phyloP scores from a whole-genome alignment of 2,329 filamentous ascomycete genomes.

The Colletotrichum sp. region DNA sequence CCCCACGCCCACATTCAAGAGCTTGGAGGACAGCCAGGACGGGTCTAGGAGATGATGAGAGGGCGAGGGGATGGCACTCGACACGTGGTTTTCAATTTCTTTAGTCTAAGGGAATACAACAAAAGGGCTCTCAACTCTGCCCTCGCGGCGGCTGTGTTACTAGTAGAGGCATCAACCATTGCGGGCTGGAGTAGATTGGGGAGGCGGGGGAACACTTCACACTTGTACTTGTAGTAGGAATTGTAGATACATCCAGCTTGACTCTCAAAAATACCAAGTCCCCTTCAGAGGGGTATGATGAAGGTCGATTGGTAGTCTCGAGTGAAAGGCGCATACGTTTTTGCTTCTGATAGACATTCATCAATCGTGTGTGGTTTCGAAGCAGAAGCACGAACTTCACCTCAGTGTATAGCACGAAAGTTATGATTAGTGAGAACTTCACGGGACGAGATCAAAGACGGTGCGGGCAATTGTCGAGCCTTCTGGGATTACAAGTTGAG shows the following conservation, averaged over 20 bases:
- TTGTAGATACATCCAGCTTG: constrained; percentile 17
- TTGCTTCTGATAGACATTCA: neutral
- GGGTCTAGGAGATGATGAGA: constrained; percentile 25
- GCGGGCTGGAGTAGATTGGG: constrained; percentile 13
- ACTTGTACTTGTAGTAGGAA: constrained; percentile 17
- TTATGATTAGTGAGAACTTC: too few relatives aligned
- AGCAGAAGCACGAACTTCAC: neutral
- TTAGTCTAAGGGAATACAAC: neutral
- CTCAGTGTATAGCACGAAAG: neutral
- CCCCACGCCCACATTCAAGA: constrained; percentile 34
- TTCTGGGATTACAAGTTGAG: neutral
- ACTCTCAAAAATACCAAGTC: neutral
- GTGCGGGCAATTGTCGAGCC: neutral
- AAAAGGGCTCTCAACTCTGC: constrained; percentile 18
- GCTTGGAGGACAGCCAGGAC: neutral
- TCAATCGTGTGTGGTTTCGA: neutral
- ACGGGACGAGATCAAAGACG: neutral
- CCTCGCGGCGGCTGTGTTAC: constrained; percentile 10
- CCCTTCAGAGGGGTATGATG: neutral
- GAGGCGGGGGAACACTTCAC: neutral
- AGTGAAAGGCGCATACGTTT: neutral
- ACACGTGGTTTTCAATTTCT: neutral
- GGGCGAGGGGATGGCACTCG: neutral
- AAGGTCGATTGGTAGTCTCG: neutral
- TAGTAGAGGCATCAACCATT: constrained; percentile 16